A percentile compares a stretch with the other conserved stretches of the same genome.
These are phyloP conservation scores for Wickerhamomyces strasburgensis DNA, from an alignment of 805 yeast species.

Conservation along the genomic window DNA sequence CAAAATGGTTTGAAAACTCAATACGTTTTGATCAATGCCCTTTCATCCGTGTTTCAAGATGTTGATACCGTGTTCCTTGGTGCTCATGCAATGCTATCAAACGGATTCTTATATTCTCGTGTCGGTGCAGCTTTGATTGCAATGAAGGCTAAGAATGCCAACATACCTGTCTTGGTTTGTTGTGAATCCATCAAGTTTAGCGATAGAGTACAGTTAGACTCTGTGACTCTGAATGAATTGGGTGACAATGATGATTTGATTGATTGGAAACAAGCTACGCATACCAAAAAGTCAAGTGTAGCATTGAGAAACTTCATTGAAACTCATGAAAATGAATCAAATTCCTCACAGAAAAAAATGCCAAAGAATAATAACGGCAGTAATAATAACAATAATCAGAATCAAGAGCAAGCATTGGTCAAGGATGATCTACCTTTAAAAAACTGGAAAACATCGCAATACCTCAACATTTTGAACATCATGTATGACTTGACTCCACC, in stretches of 20 bases:
- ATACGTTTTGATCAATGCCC: slow-evolving; percentile 73
- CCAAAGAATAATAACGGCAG: slow-evolving; percentile 15
- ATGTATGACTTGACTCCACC: slow-evolving; percentile 95
- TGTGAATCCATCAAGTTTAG: slow-evolving; percentile 94
- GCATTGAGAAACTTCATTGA: slow-evolving; percentile 61
- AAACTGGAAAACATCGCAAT: slow-evolving; percentile 60
- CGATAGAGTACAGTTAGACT: slow-evolving; percentile 91
- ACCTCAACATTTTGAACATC: slow-evolving; percentile 71
- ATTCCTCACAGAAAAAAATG: slow-evolving; percentile 22
- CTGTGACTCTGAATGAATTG: slow-evolving; percentile 90
- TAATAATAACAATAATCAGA: slow-evolving; percentile 15
- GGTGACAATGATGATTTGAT: slow-evolving; percentile 73
- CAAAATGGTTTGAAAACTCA: slow-evolving; percentile 60
- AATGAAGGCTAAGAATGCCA: slow-evolving; percentile 80
- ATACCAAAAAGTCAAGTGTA: slow-evolving; percentile 43
- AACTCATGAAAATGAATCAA: slow-evolving; percentile 29
- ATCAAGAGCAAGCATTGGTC: slow-evolving; percentile 20
- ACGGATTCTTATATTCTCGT: slow-evolving; percentile 87
- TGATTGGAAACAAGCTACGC: slow-evolving; percentile 34
- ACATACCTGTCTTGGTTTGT: slow-evolving; percentile 91
- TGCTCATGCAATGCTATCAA: slow-evolving; percentile 95
- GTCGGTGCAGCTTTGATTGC: slow-evolving; percentile 95
- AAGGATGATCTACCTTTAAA: slow-evolving; percentile 41
- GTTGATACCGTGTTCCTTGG: slow-evolving; percentile 91
- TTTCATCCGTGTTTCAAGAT: slow-evolving; percentile 76